phyloP scores from a whole-genome alignment of 2,329 filamentous ascomycete species.

The Teratosphaeria gauchensis region DNA sequence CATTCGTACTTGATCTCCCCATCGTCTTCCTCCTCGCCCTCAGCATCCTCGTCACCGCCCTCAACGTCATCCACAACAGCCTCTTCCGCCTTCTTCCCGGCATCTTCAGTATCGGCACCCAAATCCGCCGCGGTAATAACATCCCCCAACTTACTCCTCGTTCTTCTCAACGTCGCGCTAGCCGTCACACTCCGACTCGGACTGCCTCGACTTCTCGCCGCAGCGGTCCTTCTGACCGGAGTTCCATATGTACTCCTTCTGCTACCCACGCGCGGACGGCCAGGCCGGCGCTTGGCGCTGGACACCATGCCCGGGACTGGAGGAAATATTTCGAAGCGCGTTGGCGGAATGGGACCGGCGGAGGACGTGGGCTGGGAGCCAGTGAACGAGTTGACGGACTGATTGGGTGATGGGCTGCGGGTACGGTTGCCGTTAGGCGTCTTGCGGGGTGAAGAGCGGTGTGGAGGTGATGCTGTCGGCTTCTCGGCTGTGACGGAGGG shows the following conservation, averaged over 20 bases:
- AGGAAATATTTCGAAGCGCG: constrained; percentile 70
- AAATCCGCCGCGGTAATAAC: constrained; percentile 13
- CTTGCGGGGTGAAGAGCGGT: constrained; percentile 23
- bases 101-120: constrained; percentile 11
- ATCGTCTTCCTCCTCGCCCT: constrained; percentile 8
- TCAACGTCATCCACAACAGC: constrained; percentile 14
- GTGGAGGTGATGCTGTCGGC: constrained; percentile 5
- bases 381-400: constrained; percentile 11
- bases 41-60: constrained; percentile 10
- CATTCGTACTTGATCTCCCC: constrained; percentile 12
- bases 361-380: constrained; percentile 18
- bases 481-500: constrained; percentile 11
- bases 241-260: constrained; percentile 17
- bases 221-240: constrained; percentile 12
- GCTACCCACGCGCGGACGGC: constrained; percentile 18
- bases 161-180: constrained; percentile 22
- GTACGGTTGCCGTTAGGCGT: constrained; percentile 19
- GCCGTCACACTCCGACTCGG: constrained; percentile 4
- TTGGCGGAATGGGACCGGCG: constrained; percentile 50
- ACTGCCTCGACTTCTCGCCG: constrained; percentile 1
- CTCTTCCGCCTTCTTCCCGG: constrained; percentile 23
- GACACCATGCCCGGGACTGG: constrained; percentile 45
- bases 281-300: constrained; percentile 23
- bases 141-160: constrained; percentile 36
- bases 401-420: constrained; percentile 11